Conservation (phyloP, 495 filamentous ascomycete species). For the Friedmanniomyces endolithicus region DNA sequence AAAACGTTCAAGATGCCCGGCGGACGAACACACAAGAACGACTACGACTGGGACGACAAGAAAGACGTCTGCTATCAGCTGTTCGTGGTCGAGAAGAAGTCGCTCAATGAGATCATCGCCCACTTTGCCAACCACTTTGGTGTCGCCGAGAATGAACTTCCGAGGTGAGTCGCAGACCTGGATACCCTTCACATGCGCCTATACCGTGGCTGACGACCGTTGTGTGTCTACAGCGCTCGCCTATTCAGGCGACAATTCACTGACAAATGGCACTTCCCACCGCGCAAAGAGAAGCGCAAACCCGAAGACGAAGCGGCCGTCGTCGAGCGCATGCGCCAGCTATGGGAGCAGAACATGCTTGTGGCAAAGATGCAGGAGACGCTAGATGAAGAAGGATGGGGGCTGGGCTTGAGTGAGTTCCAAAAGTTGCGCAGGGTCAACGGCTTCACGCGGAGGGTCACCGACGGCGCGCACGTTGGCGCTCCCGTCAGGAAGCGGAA, state of each 20-base stretch:
- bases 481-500: background rate
- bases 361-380: constrained; percentile 62
- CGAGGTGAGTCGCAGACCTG: constrained; percentile 35
- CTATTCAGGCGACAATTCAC: constrained; percentile 9
- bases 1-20: background rate
- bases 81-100: constrained; percentile 10
- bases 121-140: constrained; percentile 15
- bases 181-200: constrained; percentile 56
- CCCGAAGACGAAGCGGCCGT: constrained; percentile 50
- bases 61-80: constrained; percentile 17
- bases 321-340: constrained; percentile 53
- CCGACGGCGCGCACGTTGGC: constrained; percentile 42
- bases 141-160: constrained; percentile 9
- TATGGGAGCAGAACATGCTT: constrained; percentile 60
- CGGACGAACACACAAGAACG: constrained; percentile 7
- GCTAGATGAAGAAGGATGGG: constrained; percentile 56
- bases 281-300: constrained; percentile 51
- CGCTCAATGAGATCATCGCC: constrained; percentile 4
- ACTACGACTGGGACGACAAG: constrained; percentile 22
- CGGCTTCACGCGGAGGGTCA: constrained; percentile 49
- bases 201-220: constrained; percentile 27
- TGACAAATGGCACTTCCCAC: constrained; percentile 54
- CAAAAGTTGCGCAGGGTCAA: constrained; percentile 53
- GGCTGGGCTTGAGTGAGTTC: constrained; percentile 57
- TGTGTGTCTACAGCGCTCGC: constrained; percentile 28